Conservation (phyloP, 495 filamentous ascomycete species). For the Aspergillus steynii region DNA sequence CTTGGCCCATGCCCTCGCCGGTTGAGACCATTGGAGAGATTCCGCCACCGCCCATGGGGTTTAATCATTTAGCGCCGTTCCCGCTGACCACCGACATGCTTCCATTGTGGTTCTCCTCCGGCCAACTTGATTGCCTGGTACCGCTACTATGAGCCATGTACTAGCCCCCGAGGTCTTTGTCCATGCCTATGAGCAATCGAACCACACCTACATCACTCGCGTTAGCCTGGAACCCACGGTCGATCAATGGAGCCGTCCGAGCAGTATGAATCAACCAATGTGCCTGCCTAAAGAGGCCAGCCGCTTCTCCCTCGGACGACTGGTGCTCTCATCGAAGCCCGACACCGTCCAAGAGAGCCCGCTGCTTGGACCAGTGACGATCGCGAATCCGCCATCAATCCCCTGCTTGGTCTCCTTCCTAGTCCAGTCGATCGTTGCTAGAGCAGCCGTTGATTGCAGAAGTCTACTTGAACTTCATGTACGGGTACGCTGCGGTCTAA, state of each 20-base stretch:
- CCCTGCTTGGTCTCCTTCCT: constrained; percentile 3
- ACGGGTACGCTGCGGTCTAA: constrained; percentile 1
- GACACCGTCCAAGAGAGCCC: background rate
- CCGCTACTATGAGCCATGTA: no score
- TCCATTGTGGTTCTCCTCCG: background rate
- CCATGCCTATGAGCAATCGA: background rate
- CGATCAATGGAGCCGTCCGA: background rate
- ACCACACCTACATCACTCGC: background rate
- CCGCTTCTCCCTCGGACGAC: no score
- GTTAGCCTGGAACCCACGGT: background rate
- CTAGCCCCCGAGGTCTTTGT: background rate
- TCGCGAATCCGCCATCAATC: background rate
- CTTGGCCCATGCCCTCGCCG: constrained; percentile 6
- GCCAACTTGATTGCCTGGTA: no score
- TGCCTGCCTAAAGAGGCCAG: no score
- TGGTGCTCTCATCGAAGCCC: background rate
- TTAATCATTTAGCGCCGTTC: constrained; percentile 18
- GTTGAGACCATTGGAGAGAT: constrained; percentile 16
- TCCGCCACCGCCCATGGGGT: constrained; percentile 17
- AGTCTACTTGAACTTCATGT: constrained; percentile 17
- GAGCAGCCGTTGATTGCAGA: constrained; percentile 19
- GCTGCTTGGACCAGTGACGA: constrained; percentile 10
- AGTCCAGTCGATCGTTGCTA: constrained; percentile 17
- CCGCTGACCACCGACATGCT: constrained; percentile 12
- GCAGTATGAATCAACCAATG: background rate